Percentiles rank a stretch among this genome's conserved stretches.
Conservation (phyloP, 345 rosid species). For the Linum lewisii region DNA sequence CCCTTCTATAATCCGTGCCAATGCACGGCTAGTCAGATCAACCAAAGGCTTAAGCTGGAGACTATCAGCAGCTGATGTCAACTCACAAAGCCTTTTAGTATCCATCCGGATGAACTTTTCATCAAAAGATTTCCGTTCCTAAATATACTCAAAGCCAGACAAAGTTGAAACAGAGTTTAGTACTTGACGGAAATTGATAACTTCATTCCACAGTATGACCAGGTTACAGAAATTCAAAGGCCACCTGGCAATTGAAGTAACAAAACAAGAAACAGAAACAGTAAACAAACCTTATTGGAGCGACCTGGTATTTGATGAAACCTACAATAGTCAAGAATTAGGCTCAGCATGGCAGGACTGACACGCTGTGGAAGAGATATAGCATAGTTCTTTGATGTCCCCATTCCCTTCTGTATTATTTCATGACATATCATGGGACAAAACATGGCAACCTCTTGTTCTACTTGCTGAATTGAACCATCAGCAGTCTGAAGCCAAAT, state of each 20-base stretch:
- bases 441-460: slow-evolving; percentile 87
- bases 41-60: slow-evolving; percentile 83
- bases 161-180: slow-evolving; percentile 5
- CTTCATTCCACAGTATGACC: neutral
- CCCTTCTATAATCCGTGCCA: slow-evolving; percentile 81
- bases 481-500: slow-evolving; percentile 87
- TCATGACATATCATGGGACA: slow-evolving; percentile 87
- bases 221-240: neutral
- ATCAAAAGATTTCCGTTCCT: slow-evolving; percentile 78
- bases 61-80: slow-evolving; percentile 91
- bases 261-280: neutral
- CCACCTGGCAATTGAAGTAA: neutral
- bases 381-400: slow-evolving; percentile 72
- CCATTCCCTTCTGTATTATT: slow-evolving; percentile 62
- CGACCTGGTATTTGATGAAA: slow-evolving; percentile 78
- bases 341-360: slow-evolving; percentile 62
- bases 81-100: slow-evolving; percentile 73
- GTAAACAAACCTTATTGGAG: slow-evolving; percentile 54
- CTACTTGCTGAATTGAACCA: slow-evolving; percentile 85
- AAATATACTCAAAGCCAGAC: slow-evolving; percentile 13
- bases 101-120: slow-evolving; percentile 84
- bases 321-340: slow-evolving; percentile 75
- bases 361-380: slow-evolving; percentile 82
- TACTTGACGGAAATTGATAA: neutral
- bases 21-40: slow-evolving; percentile 85